A percentile compares a stretch with the other conserved stretches of the same genome.
Conservation (phyloP, 108 stramenopile genomes). For the Halocafeteria seosinensis region DNA sequence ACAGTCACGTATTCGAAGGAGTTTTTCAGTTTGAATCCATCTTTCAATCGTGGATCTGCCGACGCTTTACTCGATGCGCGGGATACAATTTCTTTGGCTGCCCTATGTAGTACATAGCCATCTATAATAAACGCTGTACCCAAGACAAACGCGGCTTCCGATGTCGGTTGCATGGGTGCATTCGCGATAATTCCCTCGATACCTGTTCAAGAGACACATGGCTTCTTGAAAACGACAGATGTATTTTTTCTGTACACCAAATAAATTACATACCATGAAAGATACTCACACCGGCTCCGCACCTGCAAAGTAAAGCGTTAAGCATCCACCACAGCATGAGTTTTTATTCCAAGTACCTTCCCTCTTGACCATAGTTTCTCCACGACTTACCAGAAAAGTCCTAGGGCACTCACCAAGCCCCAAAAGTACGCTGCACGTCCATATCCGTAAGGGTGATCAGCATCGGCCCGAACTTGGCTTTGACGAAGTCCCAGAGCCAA, state of each 20-base stretch:
- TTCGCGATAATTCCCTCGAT: not conserved
- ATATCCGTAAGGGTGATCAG: slow-evolving; percentile 72
- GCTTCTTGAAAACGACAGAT: not conserved
- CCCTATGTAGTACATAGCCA: not conserved
- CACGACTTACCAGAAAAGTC: slow-evolving; percentile 41
- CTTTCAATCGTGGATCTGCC: not conserved
- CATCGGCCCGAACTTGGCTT: slow-evolving; percentile 53
- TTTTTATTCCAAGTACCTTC: too few relatives aligned
- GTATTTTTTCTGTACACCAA: not conserved
- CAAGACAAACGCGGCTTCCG: not conserved
- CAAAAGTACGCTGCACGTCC: slow-evolving; percentile 74
- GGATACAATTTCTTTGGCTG: not conserved
- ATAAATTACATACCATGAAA: slow-evolving; percentile 25
- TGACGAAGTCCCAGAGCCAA: slow-evolving; percentile 60
- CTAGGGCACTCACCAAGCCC: slow-evolving; percentile 45
- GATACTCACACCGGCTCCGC: slow-evolving; percentile 30
- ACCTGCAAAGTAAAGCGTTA: too few relatives aligned
- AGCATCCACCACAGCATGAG: too few relatives aligned
- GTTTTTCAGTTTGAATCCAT: not conserved
- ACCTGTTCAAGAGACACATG: not conserved
- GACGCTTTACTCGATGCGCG: not conserved
- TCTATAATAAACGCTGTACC: not conserved
- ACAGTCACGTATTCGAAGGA: not conserved
- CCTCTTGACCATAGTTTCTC: too few relatives aligned
- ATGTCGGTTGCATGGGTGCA: not conserved